These are phyloP conservation scores for Xylariaceae sp. DNA, from an alignment of 2,329 filamentous ascomycete species.

Conservation along the genomic window DNA sequence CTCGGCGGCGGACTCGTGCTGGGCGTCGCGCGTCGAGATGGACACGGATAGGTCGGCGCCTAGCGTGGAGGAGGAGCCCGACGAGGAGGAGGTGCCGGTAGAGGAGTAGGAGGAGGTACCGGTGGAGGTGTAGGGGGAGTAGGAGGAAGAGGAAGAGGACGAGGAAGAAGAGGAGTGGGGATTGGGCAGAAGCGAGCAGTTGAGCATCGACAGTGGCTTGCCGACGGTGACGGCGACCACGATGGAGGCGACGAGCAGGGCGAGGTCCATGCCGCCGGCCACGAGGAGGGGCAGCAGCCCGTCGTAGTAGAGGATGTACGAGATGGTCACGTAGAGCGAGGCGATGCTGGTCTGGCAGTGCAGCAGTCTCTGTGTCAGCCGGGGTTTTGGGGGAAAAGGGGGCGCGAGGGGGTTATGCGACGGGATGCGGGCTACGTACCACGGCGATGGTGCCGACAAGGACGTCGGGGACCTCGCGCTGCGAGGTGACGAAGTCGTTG, in stretches of 20 bases:
- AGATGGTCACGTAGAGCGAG: conserved; percentile 70
- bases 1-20: conserved; percentile 13
- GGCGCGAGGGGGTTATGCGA: background rate
- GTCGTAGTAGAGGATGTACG: conserved; percentile 75
- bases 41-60: conserved; percentile 19
- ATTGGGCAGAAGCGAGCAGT: conserved; percentile 52
- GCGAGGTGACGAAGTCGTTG: conserved; percentile 59
- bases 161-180: conserved; percentile 22
- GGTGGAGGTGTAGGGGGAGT: conserved; percentile 10
- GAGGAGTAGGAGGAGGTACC: conserved; percentile 26
- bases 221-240: conserved; percentile 72
- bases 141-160: conserved; percentile 13
- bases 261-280: conserved; percentile 55
- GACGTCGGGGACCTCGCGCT: conserved; percentile 60
- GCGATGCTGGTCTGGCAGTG: conserved; percentile 75
- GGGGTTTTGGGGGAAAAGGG: background rate
- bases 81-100: background rate
- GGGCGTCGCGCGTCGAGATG: conserved; percentile 12
- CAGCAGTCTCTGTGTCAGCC: conserved; percentile 10
- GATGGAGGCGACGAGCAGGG: conserved; percentile 69
- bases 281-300: conserved; percentile 68
- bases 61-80: conserved; percentile 19
- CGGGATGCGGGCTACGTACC: conserved; percentile 54
- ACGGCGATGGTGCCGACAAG: conserved; percentile 73
- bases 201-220: conserved; percentile 69